phyloP scores from a whole-genome alignment of 1,284 basidiomycete species.

The Athelia sp. region DNA sequence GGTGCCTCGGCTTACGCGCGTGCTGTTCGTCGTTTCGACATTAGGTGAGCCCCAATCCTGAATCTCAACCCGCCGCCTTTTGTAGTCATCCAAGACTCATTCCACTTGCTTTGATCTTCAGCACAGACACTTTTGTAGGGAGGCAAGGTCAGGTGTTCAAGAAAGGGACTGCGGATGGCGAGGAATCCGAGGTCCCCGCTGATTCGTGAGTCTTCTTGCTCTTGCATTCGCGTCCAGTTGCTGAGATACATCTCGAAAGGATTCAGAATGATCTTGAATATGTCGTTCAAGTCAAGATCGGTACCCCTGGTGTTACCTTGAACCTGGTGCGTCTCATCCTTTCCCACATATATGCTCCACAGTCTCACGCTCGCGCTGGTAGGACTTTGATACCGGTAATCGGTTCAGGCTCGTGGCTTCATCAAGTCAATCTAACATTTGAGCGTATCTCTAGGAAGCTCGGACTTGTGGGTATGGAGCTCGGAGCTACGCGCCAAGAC shows the following conservation, averaged over 20 bases:
- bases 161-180: background rate
- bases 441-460: background rate
- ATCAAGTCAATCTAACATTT: background rate
- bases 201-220: background rate
- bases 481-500: background rate
- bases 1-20: background rate
- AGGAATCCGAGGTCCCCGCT: background rate
- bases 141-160: background rate
- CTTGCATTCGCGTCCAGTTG: background rate
- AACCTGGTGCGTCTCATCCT: constrained; percentile 18
- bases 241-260: background rate
- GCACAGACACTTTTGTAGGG: background rate
- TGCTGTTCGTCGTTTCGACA: background rate
- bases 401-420: background rate
- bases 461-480: constrained; percentile 19
- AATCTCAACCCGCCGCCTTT: background rate
- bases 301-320: constrained; percentile 31
- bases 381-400: background rate
- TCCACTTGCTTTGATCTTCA: background rate
- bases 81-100: background rate
- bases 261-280: constrained; percentile 23
- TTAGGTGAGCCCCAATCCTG: background rate
- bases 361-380: background rate
- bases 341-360: too few species aligned
- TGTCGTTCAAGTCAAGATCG: constrained; percentile 32